Percentiles rank a stretch among this genome's conserved stretches.
Conservation (phyloP, 345 rosid genomes). For the Eucalyptus cloeziana region DNA sequence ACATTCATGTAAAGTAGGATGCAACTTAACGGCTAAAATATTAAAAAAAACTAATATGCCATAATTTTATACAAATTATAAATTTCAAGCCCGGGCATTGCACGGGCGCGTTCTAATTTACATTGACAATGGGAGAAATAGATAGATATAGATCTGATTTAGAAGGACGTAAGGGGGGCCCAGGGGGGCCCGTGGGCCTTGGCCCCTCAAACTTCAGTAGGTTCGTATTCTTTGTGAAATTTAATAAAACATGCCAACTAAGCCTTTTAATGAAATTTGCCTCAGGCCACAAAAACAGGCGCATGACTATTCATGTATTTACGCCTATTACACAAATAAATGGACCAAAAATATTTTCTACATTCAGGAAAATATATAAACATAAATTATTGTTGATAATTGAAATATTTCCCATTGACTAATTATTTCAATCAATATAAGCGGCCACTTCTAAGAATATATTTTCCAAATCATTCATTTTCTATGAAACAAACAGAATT, state of each 20-base stretch:
- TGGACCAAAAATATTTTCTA: neutral
- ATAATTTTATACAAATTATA: no score
- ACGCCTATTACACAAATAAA: neutral
- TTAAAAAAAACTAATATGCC: no score
- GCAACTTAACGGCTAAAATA: no score
- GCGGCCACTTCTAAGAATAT: neutral
- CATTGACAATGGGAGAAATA: no score
- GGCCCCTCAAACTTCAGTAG: neutral
- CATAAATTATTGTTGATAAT: neutral
- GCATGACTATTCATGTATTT: neutral
- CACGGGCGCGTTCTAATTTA: neutral
- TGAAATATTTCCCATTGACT: neutral
- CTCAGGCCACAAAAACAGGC: neutral
- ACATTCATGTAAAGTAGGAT: no score
- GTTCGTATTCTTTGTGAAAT: neutral
- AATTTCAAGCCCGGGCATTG: no score
- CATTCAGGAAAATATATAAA: neutral
- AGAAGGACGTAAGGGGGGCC: neutral
- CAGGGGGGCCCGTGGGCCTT: neutral
- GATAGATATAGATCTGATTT: neutral
- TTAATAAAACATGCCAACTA: neutral
- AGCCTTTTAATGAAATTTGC: neutral
- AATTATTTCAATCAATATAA: neutral
- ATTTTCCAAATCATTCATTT: neutral
- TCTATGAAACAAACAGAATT: neutral